These are phyloP conservation scores for Pichia exigua DNA, from an alignment of 805 yeast species.

Conservation along the genomic window DNA sequence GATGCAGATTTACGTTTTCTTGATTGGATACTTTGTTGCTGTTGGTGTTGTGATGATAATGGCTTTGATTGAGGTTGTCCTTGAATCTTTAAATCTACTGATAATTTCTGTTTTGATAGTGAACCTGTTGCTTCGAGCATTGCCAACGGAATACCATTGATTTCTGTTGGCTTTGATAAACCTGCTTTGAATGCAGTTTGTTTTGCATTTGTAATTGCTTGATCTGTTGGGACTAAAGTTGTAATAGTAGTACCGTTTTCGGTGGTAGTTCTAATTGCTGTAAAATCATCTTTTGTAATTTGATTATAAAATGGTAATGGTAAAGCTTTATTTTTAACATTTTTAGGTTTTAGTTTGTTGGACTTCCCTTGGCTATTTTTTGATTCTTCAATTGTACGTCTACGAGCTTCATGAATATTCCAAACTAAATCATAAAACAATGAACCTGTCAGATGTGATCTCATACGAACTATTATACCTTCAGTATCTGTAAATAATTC, in stretches of 20 bases:
- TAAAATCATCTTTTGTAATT: slow-evolving; percentile 82
- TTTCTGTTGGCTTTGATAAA: slow-evolving; percentile 37
- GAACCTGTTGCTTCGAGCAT: slow-evolving; percentile 80
- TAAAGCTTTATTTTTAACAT: slow-evolving; percentile 32
- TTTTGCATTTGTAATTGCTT: slow-evolving; percentile 58
- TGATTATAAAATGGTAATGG: slow-evolving; percentile 90
- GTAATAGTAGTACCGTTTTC: slow-evolving; percentile 92
- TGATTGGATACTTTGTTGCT: background rate
- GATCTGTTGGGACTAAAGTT: slow-evolving; percentile 79
- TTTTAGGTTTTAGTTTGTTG: slow-evolving; percentile 3
- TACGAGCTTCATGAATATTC: slow-evolving; percentile 90
- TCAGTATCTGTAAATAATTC: slow-evolving; percentile 56
- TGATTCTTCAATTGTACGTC: slow-evolving; percentile 45
- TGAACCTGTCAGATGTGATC: slow-evolving; percentile 88
- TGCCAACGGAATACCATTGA: slow-evolving; percentile 33
- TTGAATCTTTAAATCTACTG: background rate
- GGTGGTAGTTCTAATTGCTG: slow-evolving; percentile 75
- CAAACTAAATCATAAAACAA: slow-evolving; percentile 86
- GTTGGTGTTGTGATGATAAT: no score
- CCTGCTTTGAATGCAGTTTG: slow-evolving; percentile 52
- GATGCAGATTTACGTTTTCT: background rate
- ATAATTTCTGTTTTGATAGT: slow-evolving; percentile 21
- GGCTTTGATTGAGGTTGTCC: background rate
- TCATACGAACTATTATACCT: slow-evolving; percentile 76
- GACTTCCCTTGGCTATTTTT: slow-evolving; percentile 22